phyloP scores from a whole-genome alignment of 2,329 filamentous ascomycete genomes.

The Falciphora oryzae region DNA sequence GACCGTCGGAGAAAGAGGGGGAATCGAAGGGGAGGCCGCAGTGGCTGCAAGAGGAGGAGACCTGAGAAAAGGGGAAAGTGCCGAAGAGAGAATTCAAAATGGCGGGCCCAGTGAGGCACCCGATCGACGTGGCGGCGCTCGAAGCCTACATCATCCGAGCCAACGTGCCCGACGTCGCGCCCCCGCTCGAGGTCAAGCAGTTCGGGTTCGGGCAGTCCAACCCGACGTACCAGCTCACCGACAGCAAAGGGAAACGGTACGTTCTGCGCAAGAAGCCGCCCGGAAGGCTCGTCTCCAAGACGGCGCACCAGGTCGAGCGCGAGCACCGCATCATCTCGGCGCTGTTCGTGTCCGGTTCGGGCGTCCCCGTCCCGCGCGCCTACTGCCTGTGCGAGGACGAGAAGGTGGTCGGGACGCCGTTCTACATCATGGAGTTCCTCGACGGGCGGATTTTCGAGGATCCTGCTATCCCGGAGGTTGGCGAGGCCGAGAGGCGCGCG shows the following conservation, averaged over 20 bases:
- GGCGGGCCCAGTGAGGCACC: slow-evolving; percentile 86
- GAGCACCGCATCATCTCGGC: slow-evolving; percentile 90
- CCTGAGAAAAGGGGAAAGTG: too few relatives aligned
- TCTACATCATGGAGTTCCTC: slow-evolving; percentile 96
- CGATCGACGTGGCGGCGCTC: slow-evolving; percentile 75
- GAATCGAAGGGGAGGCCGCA: too few relatives aligned
- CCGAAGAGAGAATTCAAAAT: slow-evolving; percentile 38
- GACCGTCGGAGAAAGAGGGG: too few relatives aligned
- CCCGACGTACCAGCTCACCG: slow-evolving; percentile 88
- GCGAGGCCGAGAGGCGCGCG: slow-evolving; percentile 60
- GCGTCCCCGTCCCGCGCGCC: slow-evolving; percentile 76
- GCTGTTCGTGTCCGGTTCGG: slow-evolving; percentile 32
- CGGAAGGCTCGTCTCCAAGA: slow-evolving; percentile 86
- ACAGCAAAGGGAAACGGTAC: slow-evolving; percentile 60
- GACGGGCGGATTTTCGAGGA: slow-evolving; percentile 93
- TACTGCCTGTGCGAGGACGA: slow-evolving; percentile 83
- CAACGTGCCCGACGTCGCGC: slow-evolving; percentile 71
- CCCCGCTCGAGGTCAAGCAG: slow-evolving; percentile 87
- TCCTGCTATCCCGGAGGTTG: slow-evolving; percentile 68
- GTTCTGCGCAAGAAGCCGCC: slow-evolving; percentile 98
- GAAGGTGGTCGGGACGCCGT: slow-evolving; percentile 76
- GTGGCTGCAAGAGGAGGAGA: too few relatives aligned
- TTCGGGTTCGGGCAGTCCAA: slow-evolving; percentile 98
- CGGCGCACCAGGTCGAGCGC: slow-evolving; percentile 93
- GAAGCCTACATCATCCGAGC: slow-evolving; percentile 73